Evolutionary conservation across 306 rosid species (phyloP), one percentile per base, ranked within the genome.

Genomic region (Medicago lupulina): DNA sequence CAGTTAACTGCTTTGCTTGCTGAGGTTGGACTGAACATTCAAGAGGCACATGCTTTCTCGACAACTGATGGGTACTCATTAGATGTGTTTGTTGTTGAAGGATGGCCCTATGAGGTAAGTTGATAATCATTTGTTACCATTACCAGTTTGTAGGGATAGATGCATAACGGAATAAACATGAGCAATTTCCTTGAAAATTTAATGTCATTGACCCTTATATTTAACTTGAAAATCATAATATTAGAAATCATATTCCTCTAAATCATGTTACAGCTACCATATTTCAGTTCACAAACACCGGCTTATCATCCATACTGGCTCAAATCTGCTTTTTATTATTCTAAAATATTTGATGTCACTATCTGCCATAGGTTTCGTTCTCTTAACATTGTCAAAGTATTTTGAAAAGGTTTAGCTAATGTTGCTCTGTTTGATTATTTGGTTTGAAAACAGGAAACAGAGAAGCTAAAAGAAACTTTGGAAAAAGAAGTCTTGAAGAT

Each of bases 41-140:
- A 92, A 84, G 99, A 96, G 84, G 99, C 99, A 25, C 99, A 90
- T 90, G 99, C 93, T 67, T 96, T 96, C 86, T 96, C 98, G 65
- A 96, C 98, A 13, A 75, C 81, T 19, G 98, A 96, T 71, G 98
- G 99, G 71, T 96, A 82, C 87, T 92, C 99, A 60, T 85, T 96
- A 80, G 99, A 96, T 60, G 99, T 96, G 80, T 96, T 96, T 89
- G 99, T 96, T 73, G 98, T 96, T 72, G 99, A 92, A 40, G 99
- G 99, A 62, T 96, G 99, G 99, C 94, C 94, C 71, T 85, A 89
- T 51, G 98, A 96, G 96, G 99, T 96, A 88, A 28, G 68, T 43
- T 80, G 67, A 40, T 70, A 10, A 63, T 69, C 66, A 69, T 44
- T 64, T 70, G 36, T 64, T 44, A 61, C 64, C 23, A 10, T 64